Evolutionary conservation across 208 protist genomes (phyloP), one percentile per base, ranked within the genome.

Genomic region (Crithidia brevicula): DNA sequence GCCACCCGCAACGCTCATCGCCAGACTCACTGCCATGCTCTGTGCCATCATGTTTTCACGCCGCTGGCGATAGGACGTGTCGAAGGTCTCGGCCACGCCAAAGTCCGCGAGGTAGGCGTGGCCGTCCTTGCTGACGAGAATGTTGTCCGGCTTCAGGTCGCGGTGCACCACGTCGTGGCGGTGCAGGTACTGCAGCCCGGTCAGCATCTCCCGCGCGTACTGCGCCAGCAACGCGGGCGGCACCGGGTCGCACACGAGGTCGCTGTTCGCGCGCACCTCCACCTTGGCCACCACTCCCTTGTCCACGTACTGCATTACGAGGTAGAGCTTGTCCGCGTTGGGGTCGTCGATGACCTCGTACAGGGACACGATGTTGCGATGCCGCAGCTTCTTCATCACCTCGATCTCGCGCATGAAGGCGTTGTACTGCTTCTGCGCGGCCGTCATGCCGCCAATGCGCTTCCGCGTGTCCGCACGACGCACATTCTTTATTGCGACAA

Each of bases 291-390:
- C 81, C 13, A 82, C 70, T n/a, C 88, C 88, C 27, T 68, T 74
- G 63, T 86, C 70, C 25, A 91, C 77, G 67, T 97, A 98, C 81
- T 97, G 92, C 83, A 98, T 94, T 15, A 98, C 92, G 25, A 98
- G 72, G 59, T 96, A 98, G 27, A 98, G 49, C 54, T 89, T 90
- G 46, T 95, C 88, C n/a, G 81, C 77, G 20, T 50, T 60, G 1
- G 91, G 93, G 77, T 99, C 98, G 65, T 99, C 95, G 60, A 98
- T 98, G 13, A 98, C 95, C 71, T 98, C 96, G 64, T 92, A 96
- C 16, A 98, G 61, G 49, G 83, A 73, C 7, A 98, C 95, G 59
- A 99, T 92, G 79, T 98, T 98, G 20, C 81, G 83, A 71, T 99
- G 97, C 25, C 91, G 67, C 30, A 99, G 71, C 53, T 96, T 97